Base-by-base conservation (phyloP, 2,329 filamentous ascomycete genomes). In the Trichophyton mentagrophytes region DNA sequence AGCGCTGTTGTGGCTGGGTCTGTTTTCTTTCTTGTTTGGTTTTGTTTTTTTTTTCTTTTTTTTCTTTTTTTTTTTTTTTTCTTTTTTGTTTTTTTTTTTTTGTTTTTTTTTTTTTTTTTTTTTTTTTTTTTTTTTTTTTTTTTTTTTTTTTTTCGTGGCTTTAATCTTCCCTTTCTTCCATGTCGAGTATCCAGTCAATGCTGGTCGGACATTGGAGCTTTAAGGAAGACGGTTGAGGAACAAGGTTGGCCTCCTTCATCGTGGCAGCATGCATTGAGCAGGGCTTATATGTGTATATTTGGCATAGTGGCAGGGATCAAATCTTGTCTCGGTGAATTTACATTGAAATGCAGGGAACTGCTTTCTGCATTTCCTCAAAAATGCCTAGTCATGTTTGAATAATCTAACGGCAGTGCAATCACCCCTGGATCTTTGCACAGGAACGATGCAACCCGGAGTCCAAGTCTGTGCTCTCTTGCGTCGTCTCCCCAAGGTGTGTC, bases 331-430 rank as follows among this genome's bases (percentile, higher is more conserved):
- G 49, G 49, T 27, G 49, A 53, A 53, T 53, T 30, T n/a, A 27
- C 13, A 13, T 51, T 17, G 44, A 47, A 47, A 22, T 47, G 22
- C 13, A 27, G 2, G 30, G 30, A 53, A 5, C 6, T 6, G 22
- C 6, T 20, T 22, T 13, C 49, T 53, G 13, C 49, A 13, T 53
- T 53, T 22, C 49, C 49, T 53, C 13, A 30, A 53, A 53, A 30
- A 11, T 53, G 13, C 30, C 49, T 53, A 53, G 49, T 53, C 49
- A 53, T 53, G 49, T 53, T 53, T 30, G 25, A 53, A 53, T 53
- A 53, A 20, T 20, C 25, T 25, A 53, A 53, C n/a, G 49, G 49
- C 22, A 53, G 49, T 8, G 11, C 11, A 25, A 25, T 6, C 9
- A 15, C 22, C 5, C 22, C 22, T 15, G 49, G 49, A 0, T 15